Evolutionary conservation across 129 eudicot genomes (phyloP).

Genomic region (Oenanthe sinensis): DNA sequence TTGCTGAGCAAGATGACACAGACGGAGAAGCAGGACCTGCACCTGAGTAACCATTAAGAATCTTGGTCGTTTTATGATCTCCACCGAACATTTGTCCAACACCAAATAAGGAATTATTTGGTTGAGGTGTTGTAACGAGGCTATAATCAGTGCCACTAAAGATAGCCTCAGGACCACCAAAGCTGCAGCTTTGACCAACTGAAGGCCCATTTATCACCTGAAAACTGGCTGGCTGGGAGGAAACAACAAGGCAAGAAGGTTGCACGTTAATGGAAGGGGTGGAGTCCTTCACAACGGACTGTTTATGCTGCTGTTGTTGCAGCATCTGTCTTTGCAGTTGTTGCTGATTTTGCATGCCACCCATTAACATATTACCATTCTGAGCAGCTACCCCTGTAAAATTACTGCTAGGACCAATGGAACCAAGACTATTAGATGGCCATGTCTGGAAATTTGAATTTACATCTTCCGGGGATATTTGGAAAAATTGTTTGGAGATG

Average conservation of each 20-base stretch:
- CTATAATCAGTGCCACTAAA: constrained; percentile 26
- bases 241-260: constrained; percentile 70
- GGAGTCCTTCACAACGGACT: constrained; percentile 18
- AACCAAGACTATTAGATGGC: constrained; percentile 35
- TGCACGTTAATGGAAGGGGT: constrained; percentile 47
- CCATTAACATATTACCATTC: constrained; percentile 30
- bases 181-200: constrained; percentile 29
- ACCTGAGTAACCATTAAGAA: constrained; percentile 14
- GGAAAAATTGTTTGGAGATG: constrained; percentile 37
- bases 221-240: constrained; percentile 35
- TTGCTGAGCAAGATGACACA: constrained; percentile 23
- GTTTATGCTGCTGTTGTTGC: constrained; percentile 25
- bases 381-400: constrained; percentile 33
- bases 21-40: constrained; percentile 24
- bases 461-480: constrained; percentile 32
- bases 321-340: constrained; percentile 12
- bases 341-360: constrained; percentile 36
- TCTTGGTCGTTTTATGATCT: constrained; percentile 20
- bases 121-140: constrained; percentile 16
- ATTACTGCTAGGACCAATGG: constrained; percentile 28
- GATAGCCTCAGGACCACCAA: constrained; percentile 21
- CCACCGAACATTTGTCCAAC: constrained; percentile 26
- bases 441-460: constrained; percentile 35
- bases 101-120: constrained; percentile 27
- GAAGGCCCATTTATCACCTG: constrained; percentile 37